Percentiles rank a stretch among this genome's conserved stretches.
phyloP scores from a whole-genome alignment of 768 basidiomycete species.

The Gyrodon lividus region DNA sequence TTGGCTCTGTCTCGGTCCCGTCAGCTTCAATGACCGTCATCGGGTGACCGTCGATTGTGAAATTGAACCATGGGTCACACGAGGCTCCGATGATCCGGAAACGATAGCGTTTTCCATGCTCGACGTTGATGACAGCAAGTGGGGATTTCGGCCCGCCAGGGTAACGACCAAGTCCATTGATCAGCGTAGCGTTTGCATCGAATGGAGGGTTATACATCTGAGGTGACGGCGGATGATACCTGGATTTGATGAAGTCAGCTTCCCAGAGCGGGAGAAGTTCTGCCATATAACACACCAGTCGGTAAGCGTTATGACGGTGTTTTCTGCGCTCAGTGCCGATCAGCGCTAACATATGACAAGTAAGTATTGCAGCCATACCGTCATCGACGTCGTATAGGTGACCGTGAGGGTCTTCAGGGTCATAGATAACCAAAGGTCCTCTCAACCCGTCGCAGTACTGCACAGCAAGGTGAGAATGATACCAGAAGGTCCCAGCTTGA shows the following conservation, averaged over 20 bases:
- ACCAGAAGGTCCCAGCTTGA: conserved; percentile 14
- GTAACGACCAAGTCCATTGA: no score
- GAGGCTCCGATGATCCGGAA: conserved; percentile 28
- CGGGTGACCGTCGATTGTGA: conserved; percentile 17
- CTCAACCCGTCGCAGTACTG: conserved; percentile 16
- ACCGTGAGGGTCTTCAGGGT: conserved; percentile 26
- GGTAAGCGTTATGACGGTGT: conserved; percentile 34
- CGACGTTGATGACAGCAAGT: conserved; percentile 34
- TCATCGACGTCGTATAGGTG: conserved; percentile 40
- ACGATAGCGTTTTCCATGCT: conserved; percentile 34
- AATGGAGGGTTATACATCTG: no score
- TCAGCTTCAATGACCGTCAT: conserved; percentile 39
- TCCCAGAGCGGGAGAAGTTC: no score
- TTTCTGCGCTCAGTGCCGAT: conserved; percentile 13
- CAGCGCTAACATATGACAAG: conserved; percentile 13
- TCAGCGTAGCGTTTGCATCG: conserved; percentile 31
- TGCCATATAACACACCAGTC: conserved; percentile 38
- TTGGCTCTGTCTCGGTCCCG: conserved; percentile 23
- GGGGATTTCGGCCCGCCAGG: conserved; percentile 23
- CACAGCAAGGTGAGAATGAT: conserved; percentile 16
- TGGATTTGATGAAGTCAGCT: no score
- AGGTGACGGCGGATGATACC: no score
- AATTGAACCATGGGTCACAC: conserved; percentile 18
- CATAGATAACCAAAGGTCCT: no score
- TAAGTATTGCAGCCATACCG: neutral